Evolutionary conservation across 331 rosid species (phyloP).

Genomic region (Quercus lobata): DNA sequence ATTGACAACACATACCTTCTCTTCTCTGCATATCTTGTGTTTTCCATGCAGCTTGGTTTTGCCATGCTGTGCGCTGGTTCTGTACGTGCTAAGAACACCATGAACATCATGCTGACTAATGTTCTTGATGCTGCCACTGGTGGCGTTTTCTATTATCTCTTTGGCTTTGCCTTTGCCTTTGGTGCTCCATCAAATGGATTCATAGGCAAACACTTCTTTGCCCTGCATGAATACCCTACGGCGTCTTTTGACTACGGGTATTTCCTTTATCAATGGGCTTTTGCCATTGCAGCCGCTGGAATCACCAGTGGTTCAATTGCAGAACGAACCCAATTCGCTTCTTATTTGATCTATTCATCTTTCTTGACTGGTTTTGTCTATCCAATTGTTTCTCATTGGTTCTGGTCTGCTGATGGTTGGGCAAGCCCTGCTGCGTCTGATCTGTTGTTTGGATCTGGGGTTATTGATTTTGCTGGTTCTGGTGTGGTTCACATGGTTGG

Average conservation of each 20-base stretch:
- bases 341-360: slow-evolving; percentile 58
- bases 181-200: slow-evolving; percentile 45
- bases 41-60: slow-evolving; percentile 61
- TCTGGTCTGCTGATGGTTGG: slow-evolving; percentile 68
- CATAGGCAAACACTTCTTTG: slow-evolving; percentile 45
- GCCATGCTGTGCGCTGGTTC: slow-evolving; percentile 68
- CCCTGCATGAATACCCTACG: slow-evolving; percentile 33
- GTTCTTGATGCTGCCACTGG: slow-evolving; percentile 59
- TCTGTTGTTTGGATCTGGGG: slow-evolving; percentile 54
- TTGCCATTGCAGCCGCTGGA: slow-evolving; percentile 68
- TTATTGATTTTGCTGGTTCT: slow-evolving; percentile 63
- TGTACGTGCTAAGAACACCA: slow-evolving; percentile 54
- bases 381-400: slow-evolving; percentile 67
- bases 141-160: slow-evolving; percentile 45
- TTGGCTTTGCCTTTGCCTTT: slow-evolving; percentile 48
- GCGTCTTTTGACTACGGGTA: slow-evolving; percentile 32
- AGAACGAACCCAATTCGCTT: slow-evolving; percentile 49
- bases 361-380: slow-evolving; percentile 60
- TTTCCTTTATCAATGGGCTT: slow-evolving; percentile 60
- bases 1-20: slow-evolving; percentile 53
- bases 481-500: slow-evolving; percentile 75
- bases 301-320: slow-evolving; percentile 72
- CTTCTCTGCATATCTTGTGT: slow-evolving; percentile 55
- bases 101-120: slow-evolving; percentile 60
- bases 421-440: slow-evolving; percentile 35